Base-by-base conservation (phyloP, 2,329 filamentous ascomycete genomes). In the Orbilia javanica region DNA sequence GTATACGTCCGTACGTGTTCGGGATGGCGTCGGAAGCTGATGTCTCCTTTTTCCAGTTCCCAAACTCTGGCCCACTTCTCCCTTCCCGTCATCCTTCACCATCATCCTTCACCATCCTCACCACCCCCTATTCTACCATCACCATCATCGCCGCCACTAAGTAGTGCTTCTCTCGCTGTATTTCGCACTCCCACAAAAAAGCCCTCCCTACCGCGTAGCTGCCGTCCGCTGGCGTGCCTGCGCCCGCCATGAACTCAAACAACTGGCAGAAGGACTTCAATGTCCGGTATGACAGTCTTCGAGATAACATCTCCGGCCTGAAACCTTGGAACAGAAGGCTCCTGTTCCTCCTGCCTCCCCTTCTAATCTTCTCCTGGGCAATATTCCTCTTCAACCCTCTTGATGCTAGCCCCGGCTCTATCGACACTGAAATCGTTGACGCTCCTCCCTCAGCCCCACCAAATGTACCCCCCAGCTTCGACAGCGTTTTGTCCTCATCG, bases 281-380 rank as follows among this genome's bases (percentile, higher is more conserved):
- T 7, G 74, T 78, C 67, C 62, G 74, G 25, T 78, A 78, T 46
- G 74, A 78, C 46, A 72, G 53, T 53, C 74, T 78, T 20, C 74
- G 74, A 39, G 74, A 78, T 22, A 78, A 78, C 53, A 78, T 78
- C 27, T 78, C 74, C n/a, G 74, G 74, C 53, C 53, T 78, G n/a
- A 78, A 78, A 46, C 74, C 74, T 11, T 78, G 74, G 74, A 78
- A 78, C 34, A 69, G 74, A 29, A 66, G 74, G 44, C 74, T 78
- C 5, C 74, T 78, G 22, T 78, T 78, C 25, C 25, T 78, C 11
- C 67, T 78, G 13, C 74, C 74, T 1, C 74, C 74, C n/a, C 46
- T 78, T 13, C 74, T 78, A 15, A 72, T 78, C 10, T 78, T 78
- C 53, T 78, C 74, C 13, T 78, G 74, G 74, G 62, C 71, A n/a